Evolutionary conservation across 148 eudicot species (phyloP), one percentile per base, ranked within the genome.

Genomic region (Arbutus unedo): DNA sequence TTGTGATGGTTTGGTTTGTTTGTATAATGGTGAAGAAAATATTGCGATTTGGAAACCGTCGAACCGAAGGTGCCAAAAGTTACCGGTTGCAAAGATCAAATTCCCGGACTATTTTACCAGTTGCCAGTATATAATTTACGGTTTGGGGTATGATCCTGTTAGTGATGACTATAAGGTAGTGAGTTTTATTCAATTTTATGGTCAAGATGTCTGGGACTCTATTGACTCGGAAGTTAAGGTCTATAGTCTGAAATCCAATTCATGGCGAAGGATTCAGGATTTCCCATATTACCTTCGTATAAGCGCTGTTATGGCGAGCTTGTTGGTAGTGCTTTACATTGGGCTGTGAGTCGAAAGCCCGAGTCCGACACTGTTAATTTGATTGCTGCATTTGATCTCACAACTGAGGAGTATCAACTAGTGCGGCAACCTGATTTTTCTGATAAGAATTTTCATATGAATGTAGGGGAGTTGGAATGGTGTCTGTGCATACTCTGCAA

Each of bases 161-260:
- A 38, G 3, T 50, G 89, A 89, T 85, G 91, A 88, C 72, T 88
- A 90, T 76, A 90, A 88, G 31, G 75, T 90, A 74, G 83, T 88
- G 18, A 83, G 90, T 75, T 73, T 88, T 4, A 70, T 82, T 15
- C 84, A 90, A 76, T 81, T 78, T 78, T 38, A n/a, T 45, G 81
- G 64, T 18, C 73, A 70, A 62, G 64, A 64, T 64, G 70, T n/a
- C 21, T 64, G 38, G 45, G 74, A 66, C 50, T 41, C 71, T 8
- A 38, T 79, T 44, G 74, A 78, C 51, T 82, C 85, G 60, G 86
- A 77, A 54, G 81, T 87, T 62, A 85, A 81, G 84, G 85, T 90
- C 82, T 88, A 83, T 43, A 90, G 92, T 31, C 1, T 67, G 72
- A 67, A 31, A 16, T 67, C 72, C 2, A 31, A 25, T 3, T 67